Conservation (phyloP, 805 yeast genomes). For the Danielozyma ontarioensis region DNA sequence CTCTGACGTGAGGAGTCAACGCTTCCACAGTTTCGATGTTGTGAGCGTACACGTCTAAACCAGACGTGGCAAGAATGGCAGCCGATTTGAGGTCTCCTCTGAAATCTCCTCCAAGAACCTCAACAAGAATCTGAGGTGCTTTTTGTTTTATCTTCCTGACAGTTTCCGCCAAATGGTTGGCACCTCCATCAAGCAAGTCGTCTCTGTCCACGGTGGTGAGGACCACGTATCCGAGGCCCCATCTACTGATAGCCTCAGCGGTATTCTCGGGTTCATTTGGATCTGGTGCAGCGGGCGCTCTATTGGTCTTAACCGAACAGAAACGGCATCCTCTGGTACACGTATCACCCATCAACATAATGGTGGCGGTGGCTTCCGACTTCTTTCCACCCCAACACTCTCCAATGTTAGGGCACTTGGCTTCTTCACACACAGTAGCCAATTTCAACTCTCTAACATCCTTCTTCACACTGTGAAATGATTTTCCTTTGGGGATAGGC, state of each 20-base stretch:
- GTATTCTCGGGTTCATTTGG: constrained; percentile 97
- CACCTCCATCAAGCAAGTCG: constrained; percentile 90
- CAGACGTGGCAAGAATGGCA: constrained; percentile 72
- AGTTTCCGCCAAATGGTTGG: constrained; percentile 84
- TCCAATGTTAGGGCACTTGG: constrained; percentile 98
- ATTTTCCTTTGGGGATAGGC: constrained; percentile 93
- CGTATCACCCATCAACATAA: constrained; percentile 97
- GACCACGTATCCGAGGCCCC: constrained; percentile 98
- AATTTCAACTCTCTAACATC: constrained; percentile 86
- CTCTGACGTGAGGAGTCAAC: constrained; percentile 91
- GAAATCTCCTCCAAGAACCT: constrained; percentile 92
- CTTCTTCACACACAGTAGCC: constrained; percentile 97
- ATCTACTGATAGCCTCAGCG: constrained; percentile 92
- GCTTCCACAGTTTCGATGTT: constrained; percentile 95
- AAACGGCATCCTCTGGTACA: constrained; percentile 99
- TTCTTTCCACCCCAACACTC: constrained; percentile 99
- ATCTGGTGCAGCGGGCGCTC: constrained; percentile 84
- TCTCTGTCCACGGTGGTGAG: constrained; percentile 97
- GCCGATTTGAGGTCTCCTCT: constrained; percentile 85
- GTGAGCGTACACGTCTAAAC: constrained; percentile 95
- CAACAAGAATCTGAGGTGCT: constrained; percentile 88
- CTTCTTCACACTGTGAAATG: constrained; percentile 71
- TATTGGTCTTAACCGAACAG: constrained; percentile 91
- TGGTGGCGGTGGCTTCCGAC: constrained; percentile 93
- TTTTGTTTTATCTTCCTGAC: constrained; percentile 78